Conservation (phyloP, 2,329 filamentous ascomycete species). For the Pseudopyricularia javanii region DNA sequence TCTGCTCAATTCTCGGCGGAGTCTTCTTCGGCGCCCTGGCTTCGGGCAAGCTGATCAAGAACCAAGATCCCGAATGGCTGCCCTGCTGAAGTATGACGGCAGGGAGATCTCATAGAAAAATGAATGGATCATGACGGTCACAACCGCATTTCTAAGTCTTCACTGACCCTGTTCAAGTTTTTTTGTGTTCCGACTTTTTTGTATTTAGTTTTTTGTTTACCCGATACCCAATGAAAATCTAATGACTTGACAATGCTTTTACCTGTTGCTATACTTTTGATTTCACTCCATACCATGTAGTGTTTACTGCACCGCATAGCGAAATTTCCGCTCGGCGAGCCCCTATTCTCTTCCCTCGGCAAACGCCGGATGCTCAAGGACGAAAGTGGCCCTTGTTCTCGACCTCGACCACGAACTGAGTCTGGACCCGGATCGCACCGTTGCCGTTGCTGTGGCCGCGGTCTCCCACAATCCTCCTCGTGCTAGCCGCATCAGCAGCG, state of each 20-base stretch:
- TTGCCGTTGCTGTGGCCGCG: neutral
- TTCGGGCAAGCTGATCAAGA: neutral
- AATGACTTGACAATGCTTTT: too few species aligned
- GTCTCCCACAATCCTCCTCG: neutral
- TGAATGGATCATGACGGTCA: neutral
- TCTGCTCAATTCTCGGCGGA: constrained; percentile 65
- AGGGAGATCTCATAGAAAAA: neutral
- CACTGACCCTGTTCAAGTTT: neutral
- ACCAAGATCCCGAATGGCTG: neutral
- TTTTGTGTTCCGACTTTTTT: neutral
- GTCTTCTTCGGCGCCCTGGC: constrained; percentile 41
- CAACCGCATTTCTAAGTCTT: neutral
- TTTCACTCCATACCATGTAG: too few species aligned
- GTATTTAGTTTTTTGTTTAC: neutral
- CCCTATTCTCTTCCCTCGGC: neutral
- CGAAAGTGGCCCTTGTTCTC: neutral
- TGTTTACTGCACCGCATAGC: too few species aligned
- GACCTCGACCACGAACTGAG: neutral
- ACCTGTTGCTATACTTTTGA: neutral
- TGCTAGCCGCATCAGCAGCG: neutral
- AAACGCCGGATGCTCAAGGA: neutral
- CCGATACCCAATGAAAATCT: too few species aligned
- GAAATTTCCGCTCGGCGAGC: too few species aligned
- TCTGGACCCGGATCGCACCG: neutral
- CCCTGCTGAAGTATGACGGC: neutral